Percentiles rank a stretch among this genome's conserved stretches.
Evolutionary conservation across 305 asterid genomes (phyloP).

Genomic region (Solanum aculeatissimum): DNA sequence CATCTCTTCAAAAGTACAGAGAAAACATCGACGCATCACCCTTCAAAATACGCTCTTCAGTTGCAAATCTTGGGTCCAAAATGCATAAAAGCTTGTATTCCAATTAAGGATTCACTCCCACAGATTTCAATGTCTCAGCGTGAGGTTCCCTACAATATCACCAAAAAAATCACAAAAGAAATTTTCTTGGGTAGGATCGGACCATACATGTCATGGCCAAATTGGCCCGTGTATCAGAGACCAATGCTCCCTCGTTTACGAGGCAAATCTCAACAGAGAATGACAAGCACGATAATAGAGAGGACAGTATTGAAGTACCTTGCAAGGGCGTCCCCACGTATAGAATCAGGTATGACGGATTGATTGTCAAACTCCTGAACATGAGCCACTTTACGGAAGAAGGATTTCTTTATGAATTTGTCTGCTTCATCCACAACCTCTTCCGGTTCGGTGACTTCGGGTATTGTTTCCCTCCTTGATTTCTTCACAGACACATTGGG

Average conservation of each 20-base stretch:
- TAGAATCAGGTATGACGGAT: conserved; percentile 17
- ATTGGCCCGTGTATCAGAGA: no score
- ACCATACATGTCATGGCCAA: no score
- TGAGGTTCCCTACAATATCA: conserved; percentile 28
- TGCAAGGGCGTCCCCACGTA: conserved; percentile 38
- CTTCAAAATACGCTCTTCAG: neutral
- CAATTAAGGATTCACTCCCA: conserved; percentile 31
- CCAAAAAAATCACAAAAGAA: neutral
- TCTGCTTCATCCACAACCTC: conserved; percentile 33
- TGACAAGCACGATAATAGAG: neutral
- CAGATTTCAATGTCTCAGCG: conserved; percentile 34
- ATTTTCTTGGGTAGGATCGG: neutral
- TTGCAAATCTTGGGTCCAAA: neutral
- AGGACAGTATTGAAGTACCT: conserved; percentile 11
- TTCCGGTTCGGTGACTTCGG: conserved; percentile 79
- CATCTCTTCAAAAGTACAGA: neutral
- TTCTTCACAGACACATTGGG: conserved; percentile 53
- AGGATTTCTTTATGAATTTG: conserved; percentile 43
- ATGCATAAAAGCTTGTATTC: neutral
- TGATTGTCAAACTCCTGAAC: conserved; percentile 26
- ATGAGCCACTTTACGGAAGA: conserved; percentile 72
- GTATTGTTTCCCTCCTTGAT: conserved; percentile 52
- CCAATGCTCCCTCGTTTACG: neutral
- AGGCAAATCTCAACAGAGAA: neutral
- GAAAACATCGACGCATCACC: neutral